Evolutionary conservation across 306 rosid species (phyloP).

Genomic region (Purshia tridentata): DNA sequence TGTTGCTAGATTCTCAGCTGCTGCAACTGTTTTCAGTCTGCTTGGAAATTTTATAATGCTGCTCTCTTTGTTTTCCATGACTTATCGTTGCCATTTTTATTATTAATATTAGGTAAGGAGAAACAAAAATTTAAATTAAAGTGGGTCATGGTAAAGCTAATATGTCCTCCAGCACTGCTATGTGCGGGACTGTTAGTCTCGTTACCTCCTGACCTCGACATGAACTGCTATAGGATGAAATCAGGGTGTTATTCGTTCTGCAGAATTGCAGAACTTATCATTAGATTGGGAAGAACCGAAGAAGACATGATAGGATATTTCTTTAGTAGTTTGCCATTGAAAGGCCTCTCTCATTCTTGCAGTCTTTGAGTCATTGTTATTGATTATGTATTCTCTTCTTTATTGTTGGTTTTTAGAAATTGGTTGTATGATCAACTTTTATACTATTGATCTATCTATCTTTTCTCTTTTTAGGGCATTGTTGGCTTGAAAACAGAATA

Average conservation of each 20-base stretch:
- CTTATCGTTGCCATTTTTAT: background rate
- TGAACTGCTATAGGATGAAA: background rate
- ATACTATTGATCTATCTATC: background rate
- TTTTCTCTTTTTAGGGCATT: constrained; percentile 59
- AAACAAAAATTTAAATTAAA: background rate
- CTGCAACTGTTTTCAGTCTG: background rate
- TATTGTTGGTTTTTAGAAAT: constrained; percentile 16
- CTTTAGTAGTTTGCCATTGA: background rate
- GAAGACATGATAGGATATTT: background rate
- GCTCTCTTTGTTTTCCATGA: background rate
- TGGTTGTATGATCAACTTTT: constrained; percentile 20
- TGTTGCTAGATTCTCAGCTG: background rate
- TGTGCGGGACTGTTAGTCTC: background rate
- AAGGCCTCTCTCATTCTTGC: background rate
- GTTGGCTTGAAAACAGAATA: constrained; percentile 66
- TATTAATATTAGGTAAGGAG: background rate
- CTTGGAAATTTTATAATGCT: background rate
- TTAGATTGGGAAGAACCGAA: background rate
- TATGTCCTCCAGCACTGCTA: background rate
- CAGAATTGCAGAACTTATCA: too few relatives aligned
- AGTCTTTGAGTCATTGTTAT: background rate
- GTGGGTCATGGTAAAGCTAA: background rate
- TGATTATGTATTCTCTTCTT: constrained; percentile 8
- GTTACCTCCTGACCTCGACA: background rate
- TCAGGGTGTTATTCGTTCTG: background rate